Evolutionary conservation across 306 rosid genomes (phyloP).

Genomic region (Pterocarpus macrocarpus): DNA sequence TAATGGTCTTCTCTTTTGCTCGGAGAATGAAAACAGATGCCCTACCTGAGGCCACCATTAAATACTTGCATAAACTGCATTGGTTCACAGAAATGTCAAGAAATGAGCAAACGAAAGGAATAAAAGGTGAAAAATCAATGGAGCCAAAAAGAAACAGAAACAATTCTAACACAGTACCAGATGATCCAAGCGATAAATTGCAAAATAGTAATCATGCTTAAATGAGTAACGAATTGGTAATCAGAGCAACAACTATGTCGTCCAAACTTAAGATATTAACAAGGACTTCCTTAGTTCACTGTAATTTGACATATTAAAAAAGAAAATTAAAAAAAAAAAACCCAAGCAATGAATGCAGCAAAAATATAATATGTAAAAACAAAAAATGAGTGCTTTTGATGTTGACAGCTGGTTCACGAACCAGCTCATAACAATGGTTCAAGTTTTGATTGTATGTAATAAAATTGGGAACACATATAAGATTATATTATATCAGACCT

Average conservation of each 20-base stretch:
- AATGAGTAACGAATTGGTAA: background rate
- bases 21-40: slow-evolving; percentile 58
- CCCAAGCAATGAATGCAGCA: background rate
- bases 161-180: background rate
- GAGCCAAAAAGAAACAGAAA: background rate
- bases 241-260: background rate
- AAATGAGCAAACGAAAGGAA: slow-evolving; percentile 34
- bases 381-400: background rate
- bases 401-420: slow-evolving; percentile 36
- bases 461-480: slow-evolving; percentile 30
- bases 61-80: slow-evolving; percentile 58
- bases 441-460: slow-evolving; percentile 30
- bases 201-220: slow-evolving; percentile 14
- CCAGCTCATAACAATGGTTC: slow-evolving; percentile 23
- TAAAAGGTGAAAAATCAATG: background rate
- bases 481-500: slow-evolving; percentile 55
- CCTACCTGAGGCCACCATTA: slow-evolving; percentile 62
- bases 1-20: slow-evolving; percentile 48
- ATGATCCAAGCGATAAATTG: background rate
- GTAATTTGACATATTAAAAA: background rate
- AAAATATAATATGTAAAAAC: background rate
- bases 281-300: slow-evolving; percentile 7
- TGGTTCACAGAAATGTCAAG: slow-evolving; percentile 33
- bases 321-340: background rate
- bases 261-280: slow-evolving; percentile 18